These are phyloP conservation scores for Flaveria trinervia DNA, from an alignment of 129 eudicot species.

Conservation along the genomic window DNA sequence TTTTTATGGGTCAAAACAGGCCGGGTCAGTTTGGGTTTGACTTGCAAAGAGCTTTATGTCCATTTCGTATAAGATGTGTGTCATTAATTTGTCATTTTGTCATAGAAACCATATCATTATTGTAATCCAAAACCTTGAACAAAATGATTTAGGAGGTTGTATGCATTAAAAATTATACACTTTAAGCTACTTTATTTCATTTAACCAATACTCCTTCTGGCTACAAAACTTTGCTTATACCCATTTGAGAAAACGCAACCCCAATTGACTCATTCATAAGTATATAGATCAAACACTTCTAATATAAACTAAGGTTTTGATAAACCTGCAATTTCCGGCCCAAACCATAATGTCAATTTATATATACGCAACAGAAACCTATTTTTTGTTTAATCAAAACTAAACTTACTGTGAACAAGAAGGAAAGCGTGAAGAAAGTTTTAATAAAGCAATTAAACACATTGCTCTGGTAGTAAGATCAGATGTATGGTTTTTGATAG, in stretches of 20 bases:
- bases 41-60: neutral
- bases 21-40: neutral
- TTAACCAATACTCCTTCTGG: neutral
- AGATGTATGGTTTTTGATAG: constrained; percentile 65
- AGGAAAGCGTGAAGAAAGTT: constrained; percentile 93
- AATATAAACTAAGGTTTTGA: neutral
- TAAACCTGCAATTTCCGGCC: constrained; percentile 8
- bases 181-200: neutral
- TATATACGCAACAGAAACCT: constrained; percentile 8
- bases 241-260: neutral
- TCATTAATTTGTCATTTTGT: neutral
- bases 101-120: neutral
- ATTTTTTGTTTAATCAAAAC: constrained; percentile 9
- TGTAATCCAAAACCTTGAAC: neutral
- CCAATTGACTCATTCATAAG: neutral
- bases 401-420: constrained; percentile 82
- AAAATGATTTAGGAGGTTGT: neutral
- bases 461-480: constrained; percentile 87
- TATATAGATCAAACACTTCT: neutral
- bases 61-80: neutral
- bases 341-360: neutral
- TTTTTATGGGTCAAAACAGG: neutral
- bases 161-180: neutral
- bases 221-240: neutral
- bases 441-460: constrained; percentile 88